These are phyloP conservation scores for Hydrangea macrophylla DNA, from an alignment of 148 eudicot genomes.

Conservation along the genomic window DNA sequence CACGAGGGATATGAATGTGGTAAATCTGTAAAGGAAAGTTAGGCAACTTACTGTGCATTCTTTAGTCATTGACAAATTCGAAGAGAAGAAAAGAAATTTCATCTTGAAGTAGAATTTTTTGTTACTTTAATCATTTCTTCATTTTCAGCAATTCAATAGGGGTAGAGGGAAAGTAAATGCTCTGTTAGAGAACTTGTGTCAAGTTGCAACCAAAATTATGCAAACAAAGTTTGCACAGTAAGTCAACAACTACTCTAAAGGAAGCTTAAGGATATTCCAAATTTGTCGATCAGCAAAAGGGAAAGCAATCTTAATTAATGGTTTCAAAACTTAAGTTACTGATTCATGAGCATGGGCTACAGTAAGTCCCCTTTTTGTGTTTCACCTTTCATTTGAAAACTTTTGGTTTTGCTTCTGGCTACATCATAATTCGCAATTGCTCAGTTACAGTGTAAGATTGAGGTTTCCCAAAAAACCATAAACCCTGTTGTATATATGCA, in stretches of 20 bases:
- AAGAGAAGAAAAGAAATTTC: too few relatives aligned
- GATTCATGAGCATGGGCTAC: not conserved
- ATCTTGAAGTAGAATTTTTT: not conserved
- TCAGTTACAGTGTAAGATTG: too few relatives aligned
- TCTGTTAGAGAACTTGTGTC: not conserved
- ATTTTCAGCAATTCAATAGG: not conserved
- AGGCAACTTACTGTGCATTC: too few relatives aligned
- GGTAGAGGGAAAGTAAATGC: not conserved
- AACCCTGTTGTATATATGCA: too few relatives aligned
- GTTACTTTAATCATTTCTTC: not conserved
- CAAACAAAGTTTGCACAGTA: not conserved
- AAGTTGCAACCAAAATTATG: not conserved
- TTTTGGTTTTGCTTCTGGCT: constrained; percentile 2
- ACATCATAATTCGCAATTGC: too few relatives aligned
- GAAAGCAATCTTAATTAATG: not conserved
- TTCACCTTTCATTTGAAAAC: not conserved
- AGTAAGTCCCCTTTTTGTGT: not conserved
- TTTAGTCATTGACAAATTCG: too few relatives aligned
- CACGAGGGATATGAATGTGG: not conserved
- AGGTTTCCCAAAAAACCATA: too few relatives aligned
- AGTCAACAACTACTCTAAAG: not conserved
- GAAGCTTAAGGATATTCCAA: not conserved
- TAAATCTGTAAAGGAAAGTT: not conserved
- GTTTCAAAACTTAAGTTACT: not conserved
- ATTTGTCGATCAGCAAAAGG: not conserved